Conservation (phyloP, 2,329 filamentous ascomycete genomes). For the Claviceps sp. region DNA sequence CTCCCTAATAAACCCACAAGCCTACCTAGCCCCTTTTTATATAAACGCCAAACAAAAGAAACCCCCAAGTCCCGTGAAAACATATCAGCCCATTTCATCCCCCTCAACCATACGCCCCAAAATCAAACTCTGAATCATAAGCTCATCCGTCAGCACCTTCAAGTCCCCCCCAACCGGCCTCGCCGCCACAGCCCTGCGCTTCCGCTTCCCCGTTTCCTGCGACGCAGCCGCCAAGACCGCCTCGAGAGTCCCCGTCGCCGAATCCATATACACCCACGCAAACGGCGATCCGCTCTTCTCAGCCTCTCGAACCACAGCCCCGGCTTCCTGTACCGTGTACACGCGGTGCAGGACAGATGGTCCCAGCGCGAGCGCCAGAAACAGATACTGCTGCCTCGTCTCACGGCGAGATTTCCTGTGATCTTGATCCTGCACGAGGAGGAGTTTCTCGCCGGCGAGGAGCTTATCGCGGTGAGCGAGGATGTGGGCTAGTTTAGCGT, state of each 20-base stretch:
- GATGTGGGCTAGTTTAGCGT: constrained; percentile 42
- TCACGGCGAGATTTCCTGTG: constrained; percentile 43
- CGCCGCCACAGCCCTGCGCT: constrained; percentile 22
- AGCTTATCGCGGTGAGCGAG: constrained; percentile 48
- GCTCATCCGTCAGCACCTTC: constrained; percentile 66
- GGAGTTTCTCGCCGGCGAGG: constrained; percentile 49
- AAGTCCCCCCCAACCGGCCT: constrained; percentile 34
- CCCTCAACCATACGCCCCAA: constrained; percentile 64
- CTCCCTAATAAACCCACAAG: too few relatives aligned
- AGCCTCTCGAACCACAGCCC: constrained; percentile 38
- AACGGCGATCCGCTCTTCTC: constrained; percentile 38
- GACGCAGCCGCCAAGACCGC: constrained; percentile 27
- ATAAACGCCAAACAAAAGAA: too few relatives aligned
- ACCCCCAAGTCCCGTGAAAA: background rate
- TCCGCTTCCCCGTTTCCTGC: constrained; percentile 21
- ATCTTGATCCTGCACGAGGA: constrained; percentile 44
- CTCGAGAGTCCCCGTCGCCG: constrained; percentile 40
- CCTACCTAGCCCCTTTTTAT: too few relatives aligned
- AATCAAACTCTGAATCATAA: constrained; percentile 86
- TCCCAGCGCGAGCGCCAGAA: constrained; percentile 67
- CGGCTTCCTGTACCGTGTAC: constrained; percentile 51
- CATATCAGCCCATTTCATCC: constrained; percentile 12
- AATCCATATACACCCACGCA: constrained; percentile 71
- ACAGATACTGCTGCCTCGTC: constrained; percentile 60
- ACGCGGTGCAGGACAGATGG: constrained; percentile 52